Conservation (phyloP, 2,329 filamentous ascomycete species). For the Cordyceps cateniannulata region DNA sequence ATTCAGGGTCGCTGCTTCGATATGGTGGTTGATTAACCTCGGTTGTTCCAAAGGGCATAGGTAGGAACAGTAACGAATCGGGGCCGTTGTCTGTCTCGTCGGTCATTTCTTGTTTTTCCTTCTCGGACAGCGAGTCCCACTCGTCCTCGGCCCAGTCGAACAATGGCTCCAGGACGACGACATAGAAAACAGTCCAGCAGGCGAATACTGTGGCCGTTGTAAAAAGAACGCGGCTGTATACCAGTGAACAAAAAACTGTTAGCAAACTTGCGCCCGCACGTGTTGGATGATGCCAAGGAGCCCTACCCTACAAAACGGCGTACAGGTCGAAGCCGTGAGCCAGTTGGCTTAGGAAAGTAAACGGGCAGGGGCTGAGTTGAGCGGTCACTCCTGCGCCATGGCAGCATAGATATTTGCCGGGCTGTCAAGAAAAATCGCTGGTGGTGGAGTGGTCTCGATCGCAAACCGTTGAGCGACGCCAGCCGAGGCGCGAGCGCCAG, state of each 20-base stretch:
- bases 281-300: not conserved
- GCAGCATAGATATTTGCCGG: conserved; percentile 28
- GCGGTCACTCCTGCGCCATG: conserved; percentile 23
- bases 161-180: conserved; percentile 40
- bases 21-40: conserved; percentile 44
- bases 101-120: conserved; percentile 36
- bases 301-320: conserved; percentile 25
- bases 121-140: conserved; percentile 34
- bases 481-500: conserved; percentile 7
- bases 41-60: conserved; percentile 53
- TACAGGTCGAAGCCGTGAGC: conserved; percentile 16
- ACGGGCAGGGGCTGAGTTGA: conserved; percentile 22
- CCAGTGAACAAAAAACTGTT: not conserved
- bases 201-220: conserved; percentile 28
- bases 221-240: conserved; percentile 21
- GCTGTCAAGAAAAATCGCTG: conserved; percentile 17
- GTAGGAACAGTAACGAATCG: conserved; percentile 48
- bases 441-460: conserved; percentile 18
- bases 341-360: conserved; percentile 24
- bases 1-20: conserved; percentile 54
- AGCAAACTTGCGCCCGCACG: not conserved
- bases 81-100: conserved; percentile 37
- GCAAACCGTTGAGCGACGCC: conserved; percentile 13
- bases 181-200: conserved; percentile 38
- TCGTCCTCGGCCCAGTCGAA: conserved; percentile 36